phyloP scores from a whole-genome alignment of 163 green algal genomes.

The Chloromonas sp. region DNA sequence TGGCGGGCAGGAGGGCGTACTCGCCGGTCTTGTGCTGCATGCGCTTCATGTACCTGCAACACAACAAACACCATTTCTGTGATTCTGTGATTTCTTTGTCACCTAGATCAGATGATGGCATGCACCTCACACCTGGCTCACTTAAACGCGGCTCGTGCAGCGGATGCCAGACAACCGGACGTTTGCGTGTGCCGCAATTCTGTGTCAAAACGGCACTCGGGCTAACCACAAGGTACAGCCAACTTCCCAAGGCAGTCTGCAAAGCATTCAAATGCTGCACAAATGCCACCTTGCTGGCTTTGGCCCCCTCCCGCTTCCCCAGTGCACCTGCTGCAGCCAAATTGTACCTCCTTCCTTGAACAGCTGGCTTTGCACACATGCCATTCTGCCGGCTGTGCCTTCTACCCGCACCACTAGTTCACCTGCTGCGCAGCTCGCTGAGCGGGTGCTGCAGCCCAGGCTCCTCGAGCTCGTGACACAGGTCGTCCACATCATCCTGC shows the following conservation, averaged over 20 bases:
- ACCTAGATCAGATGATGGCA: not conserved
- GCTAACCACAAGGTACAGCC: too few relatives aligned
- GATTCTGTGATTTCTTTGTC: too few relatives aligned
- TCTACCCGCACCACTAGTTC: not conserved
- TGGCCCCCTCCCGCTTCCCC: too few relatives aligned
- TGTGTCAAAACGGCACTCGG: too few relatives aligned
- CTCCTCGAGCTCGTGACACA: conserved; percentile 19
- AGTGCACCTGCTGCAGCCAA: too few relatives aligned
- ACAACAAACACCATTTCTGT: not conserved
- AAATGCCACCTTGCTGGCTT: too few relatives aligned
- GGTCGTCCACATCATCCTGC: conserved; percentile 15
- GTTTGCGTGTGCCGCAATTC: too few relatives aligned
- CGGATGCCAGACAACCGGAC: too few relatives aligned
- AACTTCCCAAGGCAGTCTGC: too few relatives aligned
- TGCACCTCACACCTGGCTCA: not conserved
- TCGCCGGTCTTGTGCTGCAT: not conserved
- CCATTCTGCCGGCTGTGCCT: not conserved
- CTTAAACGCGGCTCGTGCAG: not conserved
- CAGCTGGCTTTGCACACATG: too few relatives aligned
- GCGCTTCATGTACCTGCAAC: not conserved
- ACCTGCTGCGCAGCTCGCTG: conserved; percentile 1
- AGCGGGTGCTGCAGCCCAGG: conserved; percentile 5
- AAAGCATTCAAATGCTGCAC: too few relatives aligned
- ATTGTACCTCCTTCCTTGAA: too few relatives aligned
- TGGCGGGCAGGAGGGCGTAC: conserved; percentile 1